Base-by-base conservation (phyloP, 768 basidiomycete genomes). In the Coprinopsis strossmayeri region DNA sequence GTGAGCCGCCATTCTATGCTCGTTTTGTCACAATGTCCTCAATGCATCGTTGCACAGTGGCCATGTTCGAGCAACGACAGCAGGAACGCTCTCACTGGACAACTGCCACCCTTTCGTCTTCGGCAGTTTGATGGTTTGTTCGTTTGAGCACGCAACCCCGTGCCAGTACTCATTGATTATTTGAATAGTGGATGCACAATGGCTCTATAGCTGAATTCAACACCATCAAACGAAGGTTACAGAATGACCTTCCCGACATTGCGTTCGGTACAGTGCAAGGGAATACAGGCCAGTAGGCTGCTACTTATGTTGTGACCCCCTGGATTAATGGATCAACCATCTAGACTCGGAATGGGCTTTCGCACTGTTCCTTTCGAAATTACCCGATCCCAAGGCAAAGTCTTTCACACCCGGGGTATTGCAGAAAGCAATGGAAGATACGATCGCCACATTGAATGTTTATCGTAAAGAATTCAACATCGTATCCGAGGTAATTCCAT, bases 301-400 rank as follows among this genome's bases (percentile, higher is more conserved):
- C 28, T 40, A 49, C 20, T 50, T 18, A 15, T 7, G 9, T 15
- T 15, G 7, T 32, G 15, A 7, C 15, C 30, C 9, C 9, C 30
- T 32, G 30, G 15, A n/a, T 34, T 32, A 32, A 37, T 7, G 15
- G 23, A 25, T 46, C 25, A n/a, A 35, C 25, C 34, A 20, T 26
- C 9, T 54, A 87, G 95, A 99, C 66, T 94, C 91, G 2, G 94
- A 99, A 72, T 97, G 94, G 93, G 86, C 91, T 3, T 99, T 98
- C 61, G 93, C 90, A 5, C 68, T 95, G 44, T 88, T 94, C 63
- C 66, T 98, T 25, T 90, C 93, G 2, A 88, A 85, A 91, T 77
- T 94, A 21, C 84, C 85, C 37, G 81, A 94, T 60, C 79, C 88
- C 2, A 76, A 85, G 59, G 87, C 90, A 0, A 76, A 72, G 40